Evolutionary conservation across 441 rosid genomes (phyloP).

Genomic region (Aleurites moluccanus): DNA sequence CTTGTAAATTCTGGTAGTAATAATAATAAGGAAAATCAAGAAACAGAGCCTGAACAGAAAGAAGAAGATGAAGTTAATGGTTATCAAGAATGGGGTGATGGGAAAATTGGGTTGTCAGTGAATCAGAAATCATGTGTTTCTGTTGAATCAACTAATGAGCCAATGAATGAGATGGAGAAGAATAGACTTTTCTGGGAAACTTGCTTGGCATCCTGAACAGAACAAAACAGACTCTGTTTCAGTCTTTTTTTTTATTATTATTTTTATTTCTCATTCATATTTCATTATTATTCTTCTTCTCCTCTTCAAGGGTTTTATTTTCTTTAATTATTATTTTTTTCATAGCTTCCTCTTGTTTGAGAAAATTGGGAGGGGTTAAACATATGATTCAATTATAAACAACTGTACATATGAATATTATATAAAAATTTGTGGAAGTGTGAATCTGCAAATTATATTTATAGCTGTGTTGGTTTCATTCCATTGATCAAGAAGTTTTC

Average conservation of each 20-base stretch:
- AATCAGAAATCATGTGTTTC: conserved; percentile 36
- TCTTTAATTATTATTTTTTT: neutral
- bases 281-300: neutral
- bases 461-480: neutral
- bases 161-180: conserved; percentile 62
- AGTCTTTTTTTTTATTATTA: neutral
- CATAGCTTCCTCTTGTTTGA: neutral
- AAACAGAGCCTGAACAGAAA: conserved; percentile 13
- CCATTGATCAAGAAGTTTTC: neutral
- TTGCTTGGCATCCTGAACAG: conserved; percentile 66
- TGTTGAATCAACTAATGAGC: conserved; percentile 36
- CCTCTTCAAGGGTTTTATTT: neutral
- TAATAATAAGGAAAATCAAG: conserved; percentile 1
- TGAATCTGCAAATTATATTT: neutral
- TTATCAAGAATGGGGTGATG: conserved; percentile 26
- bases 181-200: conserved; percentile 78
- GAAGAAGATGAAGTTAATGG: conserved; percentile 27
- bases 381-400: neutral
- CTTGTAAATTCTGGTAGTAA: neutral
- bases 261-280: neutral
- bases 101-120: neutral
- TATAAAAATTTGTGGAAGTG: neutral
- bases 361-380: neutral
- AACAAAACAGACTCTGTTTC: no score
- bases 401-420: conserved; percentile 12